A percentile compares a stretch with the other conserved stretches of the same genome.
phyloP scores from a whole-genome alignment of 768 basidiomycete genomes.

The Candolleomyces aberdarensis region DNA sequence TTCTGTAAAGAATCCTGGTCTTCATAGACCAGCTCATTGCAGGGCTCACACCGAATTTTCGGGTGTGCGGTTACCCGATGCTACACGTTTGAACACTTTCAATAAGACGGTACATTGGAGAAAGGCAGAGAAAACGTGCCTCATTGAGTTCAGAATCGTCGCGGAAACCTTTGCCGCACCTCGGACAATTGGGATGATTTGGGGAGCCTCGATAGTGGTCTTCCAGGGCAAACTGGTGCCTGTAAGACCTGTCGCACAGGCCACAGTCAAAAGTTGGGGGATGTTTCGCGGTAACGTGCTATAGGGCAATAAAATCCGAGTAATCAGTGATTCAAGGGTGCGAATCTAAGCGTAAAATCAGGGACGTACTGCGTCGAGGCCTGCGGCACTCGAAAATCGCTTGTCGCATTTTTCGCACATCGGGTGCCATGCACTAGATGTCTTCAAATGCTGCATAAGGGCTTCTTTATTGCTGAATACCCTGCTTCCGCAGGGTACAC shows the following conservation, averaged over 20 bases:
- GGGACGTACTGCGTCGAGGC: constrained; percentile 33
- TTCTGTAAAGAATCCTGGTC: constrained; percentile 29
- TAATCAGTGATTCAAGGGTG: neutral
- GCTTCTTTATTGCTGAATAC: constrained; percentile 34
- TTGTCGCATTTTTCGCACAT: constrained; percentile 32
- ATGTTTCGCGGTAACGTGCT: constrained; percentile 42
- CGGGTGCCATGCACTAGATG: constrained; percentile 32
- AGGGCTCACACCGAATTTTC: constrained; percentile 32
- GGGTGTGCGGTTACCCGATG: constrained; percentile 37
- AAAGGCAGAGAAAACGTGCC: constrained; percentile 12
- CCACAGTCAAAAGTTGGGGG: constrained; percentile 41
- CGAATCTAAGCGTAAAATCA: neutral
- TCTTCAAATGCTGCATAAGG: constrained; percentile 35
- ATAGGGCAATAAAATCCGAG: constrained; percentile 4
- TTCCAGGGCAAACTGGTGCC: constrained; percentile 34
- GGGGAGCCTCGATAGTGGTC: constrained; percentile 46
- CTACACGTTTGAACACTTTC: constrained; percentile 16
- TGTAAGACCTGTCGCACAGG: constrained; percentile 29
- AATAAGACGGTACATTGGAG: neutral
- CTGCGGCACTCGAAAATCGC: constrained; percentile 31
- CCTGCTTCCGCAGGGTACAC: constrained; percentile 33
- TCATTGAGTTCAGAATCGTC: constrained; percentile 30
- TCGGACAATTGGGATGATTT: constrained; percentile 43
- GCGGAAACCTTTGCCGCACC: constrained; percentile 42
- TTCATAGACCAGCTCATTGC: constrained; percentile 37